Base-by-base conservation (phyloP, 345 rosid genomes). In the Luvunga scandens region DNA sequence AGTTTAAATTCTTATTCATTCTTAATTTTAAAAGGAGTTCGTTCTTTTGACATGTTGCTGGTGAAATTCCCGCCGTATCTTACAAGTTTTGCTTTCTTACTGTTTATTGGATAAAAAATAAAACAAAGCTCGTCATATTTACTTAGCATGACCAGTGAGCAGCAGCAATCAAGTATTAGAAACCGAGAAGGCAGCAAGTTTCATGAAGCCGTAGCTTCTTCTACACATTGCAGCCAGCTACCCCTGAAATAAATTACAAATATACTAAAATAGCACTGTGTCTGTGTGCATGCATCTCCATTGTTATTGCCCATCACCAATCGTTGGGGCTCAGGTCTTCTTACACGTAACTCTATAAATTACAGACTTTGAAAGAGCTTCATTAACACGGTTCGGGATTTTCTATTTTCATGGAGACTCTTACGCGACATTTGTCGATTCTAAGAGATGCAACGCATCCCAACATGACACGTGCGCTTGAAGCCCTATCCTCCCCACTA, bases 381-480 rank as follows among this genome's bases (percentile, higher is more conserved):
- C 50, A 3, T 5, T 10, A 13, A 5, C 13, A 12, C 18, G 5
- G 13, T 13, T 45, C 3, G 18, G 50, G 50, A 12, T 28, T 39
- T 71, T 63, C 71, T 10, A 48, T 28, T 67, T 79, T 42, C 60
- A 36, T 36, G 60, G 72, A 38, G 59, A 28, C 71, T 27, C 21
- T 28, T 31, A 2, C 38, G 45, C 19, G 63, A 69, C 73, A 65
- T 63, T 70, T 80, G 76, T 80, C 67, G 9, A 22, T 5, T 48
- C 66, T 13, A 6, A 62, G 24, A 18, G 18, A 64, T 2, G 28
- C 34, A 7, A 71, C n/a, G 9, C 30, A 16, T 12, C 75, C 77
- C 76, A 75, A 39, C 16, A 25, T 65, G 78, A 75, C 81, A 77
- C 85, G 75, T 67, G 72, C 69, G 22, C 31, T 19, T 24, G 24